Evolutionary conservation across 176 grass and related monocot species (phyloP).

Genomic region (Bothriochloa decipiens): DNA sequence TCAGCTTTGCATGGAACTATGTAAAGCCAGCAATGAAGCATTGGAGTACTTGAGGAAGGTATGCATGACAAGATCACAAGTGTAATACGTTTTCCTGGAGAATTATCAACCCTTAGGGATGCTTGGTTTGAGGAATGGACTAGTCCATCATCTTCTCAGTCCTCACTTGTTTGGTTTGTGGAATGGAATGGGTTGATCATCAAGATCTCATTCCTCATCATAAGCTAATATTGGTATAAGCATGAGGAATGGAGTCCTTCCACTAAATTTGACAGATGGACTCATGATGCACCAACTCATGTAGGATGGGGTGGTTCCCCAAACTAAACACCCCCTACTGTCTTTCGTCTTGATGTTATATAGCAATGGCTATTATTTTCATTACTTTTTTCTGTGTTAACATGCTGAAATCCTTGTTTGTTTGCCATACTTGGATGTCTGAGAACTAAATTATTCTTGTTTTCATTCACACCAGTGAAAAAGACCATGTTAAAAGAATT

Average conservation of each 20-base stretch:
- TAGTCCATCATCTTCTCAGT: not conserved
- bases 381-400: not conserved
- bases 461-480: not conserved
- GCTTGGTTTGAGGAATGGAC: not conserved
- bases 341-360: not conserved
- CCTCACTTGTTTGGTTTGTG: not conserved
- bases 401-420: not conserved
- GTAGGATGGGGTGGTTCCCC: not conserved
- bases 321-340: not conserved
- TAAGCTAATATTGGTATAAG: not conserved
- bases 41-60: slow-evolving; percentile 89
- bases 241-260: not conserved
- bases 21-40: slow-evolving; percentile 86
- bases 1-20: slow-evolving; percentile 95
- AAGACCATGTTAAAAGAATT: not conserved
- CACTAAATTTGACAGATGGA: not conserved
- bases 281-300: not conserved
- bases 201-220: not conserved
- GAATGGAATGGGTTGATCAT: not conserved
- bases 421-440: not conserved
- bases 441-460: not conserved
- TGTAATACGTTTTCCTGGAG: not conserved
- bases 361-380: not conserved
- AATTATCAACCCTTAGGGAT: not conserved
- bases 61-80: slow-evolving; percentile 17